Evolutionary conservation across 129 eudicot genomes (phyloP), one percentile per base, ranked within the genome.

Genomic region (Pulicaria dysenterica): DNA sequence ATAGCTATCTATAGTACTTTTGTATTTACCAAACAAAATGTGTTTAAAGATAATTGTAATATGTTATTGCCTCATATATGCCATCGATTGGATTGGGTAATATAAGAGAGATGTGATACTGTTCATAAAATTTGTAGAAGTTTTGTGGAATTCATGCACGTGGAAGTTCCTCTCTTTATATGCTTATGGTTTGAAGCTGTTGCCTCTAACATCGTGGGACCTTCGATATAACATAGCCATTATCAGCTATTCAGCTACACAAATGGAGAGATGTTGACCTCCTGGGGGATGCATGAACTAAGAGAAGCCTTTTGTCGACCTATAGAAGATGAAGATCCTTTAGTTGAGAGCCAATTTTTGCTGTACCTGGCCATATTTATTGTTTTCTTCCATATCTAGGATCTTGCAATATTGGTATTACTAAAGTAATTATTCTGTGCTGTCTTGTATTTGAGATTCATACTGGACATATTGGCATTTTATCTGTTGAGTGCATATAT

Each of bases 361-460:
- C 5, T 16, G 40, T 50, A 39, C 62, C 17, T 73, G 50, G 41
- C 61, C 11, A 47, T 9, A 46, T 59, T 8, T 19, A 49, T 61
- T 47, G 40, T 9, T 58, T 45, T 44, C 47, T 59, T 12, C 7
- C 38, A 37, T 16, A 73, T 61, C 9, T 47, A 15, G 49, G 61
- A 73, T 73, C 60, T 41, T 61, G 49, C 69, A 45, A 51, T 59
- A 12, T 59, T 7, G 13, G 39, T 58, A 45, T 36, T 36, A 58
- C 69, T 60, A 16, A 47, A 73, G 47, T 38, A 11, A 11, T 58
- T 49, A 15, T 36, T 38, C 6, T 58, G 58, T 58, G 77, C 58
- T 58, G 58, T 72, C 59, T 72, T 37, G 38, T n/a, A 4, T 56
- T 17, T 70, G 43, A 43, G 75, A 70, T 56, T 55, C 37, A 39